Conservation (phyloP, 2,329 filamentous ascomycete species). For the Fusarium sp. region DNA sequence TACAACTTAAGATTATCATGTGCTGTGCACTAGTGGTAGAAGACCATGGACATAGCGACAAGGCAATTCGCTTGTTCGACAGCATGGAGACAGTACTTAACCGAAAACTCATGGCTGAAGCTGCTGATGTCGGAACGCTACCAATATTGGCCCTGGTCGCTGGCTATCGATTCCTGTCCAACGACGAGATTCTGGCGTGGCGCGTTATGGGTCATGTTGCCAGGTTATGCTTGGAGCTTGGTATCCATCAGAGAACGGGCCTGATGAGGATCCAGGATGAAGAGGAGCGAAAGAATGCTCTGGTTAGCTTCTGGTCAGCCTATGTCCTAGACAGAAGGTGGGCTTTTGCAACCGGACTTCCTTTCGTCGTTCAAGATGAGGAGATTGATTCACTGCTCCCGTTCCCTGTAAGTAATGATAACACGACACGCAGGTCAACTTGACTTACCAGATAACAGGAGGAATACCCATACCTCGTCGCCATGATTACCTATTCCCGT, state of each 20-base stretch:
- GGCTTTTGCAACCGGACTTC: conserved; percentile 90
- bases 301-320: conserved; percentile 85
- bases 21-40: conserved; percentile 83
- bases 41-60: conserved; percentile 79
- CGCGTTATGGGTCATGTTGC: conserved; percentile 85
- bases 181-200: conserved; percentile 89
- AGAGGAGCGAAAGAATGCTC: conserved; percentile 72
- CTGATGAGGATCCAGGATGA: conserved; percentile 76
- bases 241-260: conserved; percentile 82
- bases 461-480: conserved; percentile 75
- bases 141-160: conserved; percentile 64
- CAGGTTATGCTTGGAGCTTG: conserved; percentile 81
- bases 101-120: conserved; percentile 68
- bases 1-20: conserved; percentile 84
- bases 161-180: conserved; percentile 83
- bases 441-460: conserved; percentile 51
- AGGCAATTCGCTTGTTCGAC: conserved; percentile 78
- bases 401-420: conserved; percentile 71
- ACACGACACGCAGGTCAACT: neutral
- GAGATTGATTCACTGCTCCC: conserved; percentile 85
- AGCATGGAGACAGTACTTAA: conserved; percentile 80
- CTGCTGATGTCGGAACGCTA: conserved; percentile 59
- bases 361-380: conserved; percentile 84
- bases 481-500: conserved; percentile 86
- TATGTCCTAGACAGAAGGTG: conserved; percentile 88